These are phyloP conservation scores for Penicillium ucsense DNA, from an alignment of 495 filamentous ascomycete species.

Conservation along the genomic window DNA sequence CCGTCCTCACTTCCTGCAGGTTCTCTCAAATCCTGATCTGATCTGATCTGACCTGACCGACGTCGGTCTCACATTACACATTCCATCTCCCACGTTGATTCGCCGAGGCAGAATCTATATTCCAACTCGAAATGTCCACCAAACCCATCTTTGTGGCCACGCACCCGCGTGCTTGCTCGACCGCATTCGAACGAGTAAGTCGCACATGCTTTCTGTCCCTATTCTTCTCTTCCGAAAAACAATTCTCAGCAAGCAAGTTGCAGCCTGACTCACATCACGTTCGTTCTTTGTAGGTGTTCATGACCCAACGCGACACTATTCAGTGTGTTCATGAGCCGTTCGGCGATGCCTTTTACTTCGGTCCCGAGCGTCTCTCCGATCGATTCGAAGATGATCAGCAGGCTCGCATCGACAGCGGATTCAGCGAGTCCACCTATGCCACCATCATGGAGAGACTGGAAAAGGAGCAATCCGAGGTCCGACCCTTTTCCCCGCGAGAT, in stretches of 20 bases:
- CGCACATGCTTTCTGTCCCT: not conserved
- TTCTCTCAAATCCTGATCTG: too few relatives aligned
- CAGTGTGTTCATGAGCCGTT: constrained; percentile 90
- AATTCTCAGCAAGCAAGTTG: not conserved
- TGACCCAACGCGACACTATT: constrained; percentile 76
- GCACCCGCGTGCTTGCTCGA: constrained; percentile 88
- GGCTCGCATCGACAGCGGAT: constrained; percentile 61
- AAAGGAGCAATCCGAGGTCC: constrained; percentile 54
- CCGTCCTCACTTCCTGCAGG: too few relatives aligned
- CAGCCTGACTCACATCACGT: not conserved
- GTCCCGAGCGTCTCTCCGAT: constrained; percentile 71
- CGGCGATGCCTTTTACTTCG: constrained; percentile 92
- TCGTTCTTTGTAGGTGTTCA: constrained; percentile 61
- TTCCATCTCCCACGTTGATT: too few relatives aligned
- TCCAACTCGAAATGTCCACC: constrained; percentile 46
- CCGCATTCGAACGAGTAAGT: constrained; percentile 84
- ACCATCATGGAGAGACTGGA: constrained; percentile 66
- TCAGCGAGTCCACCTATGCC: constrained; percentile 63
- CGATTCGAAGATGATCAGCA: constrained; percentile 68
- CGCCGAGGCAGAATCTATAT: too few relatives aligned
- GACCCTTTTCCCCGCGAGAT: constrained; percentile 25
- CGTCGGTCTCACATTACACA: too few relatives aligned
- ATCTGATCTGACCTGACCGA: too few relatives aligned
- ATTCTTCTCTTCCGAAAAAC: not conserved
- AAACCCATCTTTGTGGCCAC: constrained; percentile 89